A percentile compares a stretch with the other conserved stretches of the same genome.
phyloP scores from a whole-genome alignment of 305 asterid species.

The Fraxinus floribunda region DNA sequence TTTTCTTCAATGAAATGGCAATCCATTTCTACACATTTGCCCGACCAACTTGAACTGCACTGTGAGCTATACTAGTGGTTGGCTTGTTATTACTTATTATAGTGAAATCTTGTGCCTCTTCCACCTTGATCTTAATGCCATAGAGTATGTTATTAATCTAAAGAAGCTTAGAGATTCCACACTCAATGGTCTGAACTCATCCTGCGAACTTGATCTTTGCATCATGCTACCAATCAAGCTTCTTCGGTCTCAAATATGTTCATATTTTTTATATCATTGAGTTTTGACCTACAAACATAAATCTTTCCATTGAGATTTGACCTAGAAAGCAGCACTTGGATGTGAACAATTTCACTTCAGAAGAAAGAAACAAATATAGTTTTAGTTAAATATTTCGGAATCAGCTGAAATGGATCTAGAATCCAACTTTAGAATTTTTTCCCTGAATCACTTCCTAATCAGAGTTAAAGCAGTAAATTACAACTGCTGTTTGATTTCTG shows the following conservation, averaged over 20 bases:
- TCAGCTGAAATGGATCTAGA: background rate
- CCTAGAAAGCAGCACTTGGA: background rate
- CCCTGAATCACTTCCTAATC: background rate
- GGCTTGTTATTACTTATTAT: background rate
- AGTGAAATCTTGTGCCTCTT: background rate
- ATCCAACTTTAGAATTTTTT: background rate
- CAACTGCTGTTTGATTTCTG: background rate
- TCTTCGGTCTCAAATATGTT: background rate
- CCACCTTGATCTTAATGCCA: background rate
- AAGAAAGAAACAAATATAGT: background rate
- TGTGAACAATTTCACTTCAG: background rate
- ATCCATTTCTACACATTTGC: background rate
- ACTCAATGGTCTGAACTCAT: background rate
- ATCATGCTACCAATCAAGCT: background rate
- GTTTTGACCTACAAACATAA: background rate
- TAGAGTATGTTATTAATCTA: background rate
- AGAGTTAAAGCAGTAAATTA: background rate
- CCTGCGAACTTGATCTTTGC: background rate
- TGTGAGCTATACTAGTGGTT: background rate
- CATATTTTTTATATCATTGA: background rate
- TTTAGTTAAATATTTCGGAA: background rate
- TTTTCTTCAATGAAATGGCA: background rate
- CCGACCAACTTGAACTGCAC: background rate
- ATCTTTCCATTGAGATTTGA: background rate
- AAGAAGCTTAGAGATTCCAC: background rate